Evolutionary conservation across 305 asterid species (phyloP), one percentile per base, ranked within the genome.

Genomic region (Fraxinus sp.): DNA sequence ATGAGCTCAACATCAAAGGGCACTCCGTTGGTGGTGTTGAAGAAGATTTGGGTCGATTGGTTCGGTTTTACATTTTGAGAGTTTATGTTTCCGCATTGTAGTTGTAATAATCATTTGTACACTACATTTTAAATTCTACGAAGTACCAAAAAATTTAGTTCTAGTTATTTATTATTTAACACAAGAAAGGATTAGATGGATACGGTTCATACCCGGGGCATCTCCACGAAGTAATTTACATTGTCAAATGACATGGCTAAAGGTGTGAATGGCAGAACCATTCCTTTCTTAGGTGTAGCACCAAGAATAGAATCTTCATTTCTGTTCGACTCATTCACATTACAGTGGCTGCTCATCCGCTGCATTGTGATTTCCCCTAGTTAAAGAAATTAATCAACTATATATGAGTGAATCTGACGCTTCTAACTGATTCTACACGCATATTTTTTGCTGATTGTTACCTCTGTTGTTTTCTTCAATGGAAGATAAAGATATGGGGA

Each of bases 211-310:
- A 87, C 93, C 1, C 79, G 88, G 72, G 93, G 93, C 89, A 88
- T 89, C 82, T 89, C 93, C 22, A 89, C 92, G 14, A 73, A 89
- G 81, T 89, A 90, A 44, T 83, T 90, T 16, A 90, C 90, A 35
- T 77, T 79, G 36, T 90, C 86, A 20, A 90, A 90, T 46, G 90
- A 84, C 93, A 90, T 90, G 52, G 92, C 86, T 71, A 88, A 76
- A 57, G 88, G 94, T 4, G 88, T 87, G 83, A 92, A 90, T 10
- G 96, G 96, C 10, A 92, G 85, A 85, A 92, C 82, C 94, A 92
- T 92, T 83, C 95, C 95, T 86, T 83, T 87, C 89, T 90, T 90
- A 9, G 86, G 84, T 55, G 91, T 81, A 20, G 90, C 75, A 49
- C 88, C 89, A 33, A 57, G 82, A 80, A 73, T 85, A 28, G 82